Conservation (phyloP, 257 asterid species). For the Salvia miltiorrhiza region DNA sequence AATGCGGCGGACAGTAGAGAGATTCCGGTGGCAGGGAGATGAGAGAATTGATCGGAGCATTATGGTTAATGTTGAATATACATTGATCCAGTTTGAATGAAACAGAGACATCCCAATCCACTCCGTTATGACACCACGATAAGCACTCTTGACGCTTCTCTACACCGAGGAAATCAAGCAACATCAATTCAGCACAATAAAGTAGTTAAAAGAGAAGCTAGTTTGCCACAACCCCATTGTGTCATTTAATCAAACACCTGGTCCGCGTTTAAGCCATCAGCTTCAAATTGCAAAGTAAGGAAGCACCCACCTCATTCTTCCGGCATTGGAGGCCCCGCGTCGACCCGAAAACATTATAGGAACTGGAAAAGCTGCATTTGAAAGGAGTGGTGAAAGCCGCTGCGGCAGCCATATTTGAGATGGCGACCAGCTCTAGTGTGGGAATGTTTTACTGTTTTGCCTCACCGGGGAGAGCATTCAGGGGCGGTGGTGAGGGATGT, state of each 20-base stretch:
- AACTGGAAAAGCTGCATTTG: conserved; percentile 30
- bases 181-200: no score
- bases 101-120: no score
- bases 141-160: conserved; percentile 47
- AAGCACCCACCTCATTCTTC: conserved; percentile 49
- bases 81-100: no score
- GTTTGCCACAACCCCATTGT: not conserved
- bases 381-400: conserved; percentile 34
- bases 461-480: no score
- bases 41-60: no score
- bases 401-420: conserved; percentile 36
- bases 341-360: conserved; percentile 49
- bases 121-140: conserved; percentile 41
- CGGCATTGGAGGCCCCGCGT: conserved; percentile 35
- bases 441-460: no score
- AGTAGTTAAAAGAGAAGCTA: not conserved
- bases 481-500: no score
- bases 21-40: no score
- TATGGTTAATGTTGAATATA: no score
- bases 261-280: not conserved
- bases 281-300: not conserved
- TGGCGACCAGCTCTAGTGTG: no score
- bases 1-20: no score
- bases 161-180: conserved; percentile 32
- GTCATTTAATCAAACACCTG: conserved; percentile 61